phyloP scores from a whole-genome alignment of 176 grass and related monocot genomes.

The Lolium rigidum region DNA sequence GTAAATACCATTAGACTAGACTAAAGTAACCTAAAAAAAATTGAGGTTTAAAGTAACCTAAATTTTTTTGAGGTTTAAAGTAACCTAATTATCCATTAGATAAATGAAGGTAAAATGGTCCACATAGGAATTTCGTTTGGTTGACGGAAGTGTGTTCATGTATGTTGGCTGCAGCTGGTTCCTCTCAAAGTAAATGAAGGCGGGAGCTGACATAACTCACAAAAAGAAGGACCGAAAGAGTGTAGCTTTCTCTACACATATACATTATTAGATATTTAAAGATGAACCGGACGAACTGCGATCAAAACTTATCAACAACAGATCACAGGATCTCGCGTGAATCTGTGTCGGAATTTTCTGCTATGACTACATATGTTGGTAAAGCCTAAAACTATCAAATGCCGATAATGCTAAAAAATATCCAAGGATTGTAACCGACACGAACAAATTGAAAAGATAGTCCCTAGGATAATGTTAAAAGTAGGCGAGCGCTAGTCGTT shows the following conservation, averaged over 20 bases:
- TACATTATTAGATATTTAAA: background rate
- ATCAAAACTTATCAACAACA: conserved; percentile 1
- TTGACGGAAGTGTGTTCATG: background rate
- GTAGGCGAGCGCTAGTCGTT: too few species aligned
- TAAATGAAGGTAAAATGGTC: conserved; percentile 2
- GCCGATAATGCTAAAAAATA: conserved; percentile 6
- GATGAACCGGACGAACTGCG: background rate
- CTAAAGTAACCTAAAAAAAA: too few species aligned
- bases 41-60: too few species aligned
- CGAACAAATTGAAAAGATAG: background rate
- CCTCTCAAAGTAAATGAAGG: background rate
- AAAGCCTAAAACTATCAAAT: conserved; percentile 7
- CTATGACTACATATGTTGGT: conserved; percentile 1
- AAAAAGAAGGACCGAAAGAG: conserved; percentile 13
- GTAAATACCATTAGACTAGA: background rate
- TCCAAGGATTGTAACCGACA: background rate
- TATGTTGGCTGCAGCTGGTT: background rate
- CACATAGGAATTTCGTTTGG: conserved; percentile 20
- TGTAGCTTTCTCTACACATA: background rate
- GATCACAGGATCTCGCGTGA: conserved; percentile 4
- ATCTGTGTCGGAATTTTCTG: background rate
- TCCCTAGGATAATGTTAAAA: too few species aligned
- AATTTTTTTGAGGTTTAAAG: background rate
- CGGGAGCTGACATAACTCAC: background rate
- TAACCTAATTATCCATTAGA: conserved; percentile 6